A percentile compares a stretch with the other conserved stretches of the same genome.
Conservation (phyloP, 768 basidiomycete species). For the Tephrocybe sp. region DNA sequence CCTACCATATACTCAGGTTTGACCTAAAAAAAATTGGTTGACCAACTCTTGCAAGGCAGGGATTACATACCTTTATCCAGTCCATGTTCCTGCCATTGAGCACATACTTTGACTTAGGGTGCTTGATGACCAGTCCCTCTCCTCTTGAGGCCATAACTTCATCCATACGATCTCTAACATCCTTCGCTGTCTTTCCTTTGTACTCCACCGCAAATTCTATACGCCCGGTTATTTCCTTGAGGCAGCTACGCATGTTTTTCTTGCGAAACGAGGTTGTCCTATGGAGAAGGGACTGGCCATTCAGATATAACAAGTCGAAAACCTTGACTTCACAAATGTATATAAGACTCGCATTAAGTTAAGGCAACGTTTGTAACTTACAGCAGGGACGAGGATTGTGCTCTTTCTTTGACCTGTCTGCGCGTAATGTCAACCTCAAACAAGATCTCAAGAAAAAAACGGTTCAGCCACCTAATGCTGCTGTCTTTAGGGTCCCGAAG, state of each 20-base stretch:
- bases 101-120: conserved; percentile 75
- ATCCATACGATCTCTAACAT: conserved; percentile 80
- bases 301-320: conserved; percentile 91
- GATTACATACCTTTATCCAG: conserved; percentile 79
- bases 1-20: conserved; percentile 90
- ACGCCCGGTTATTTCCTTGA: conserved; percentile 72
- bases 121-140: conserved; percentile 93
- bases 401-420: conserved; percentile 72
- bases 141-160: conserved; percentile 82
- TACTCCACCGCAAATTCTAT: conserved; percentile 77
- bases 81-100: conserved; percentile 86
- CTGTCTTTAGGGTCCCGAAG: conserved; percentile 93
- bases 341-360: background rate
- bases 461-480: conserved; percentile 68
- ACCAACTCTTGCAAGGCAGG: background rate
- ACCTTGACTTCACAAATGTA: conserved; percentile 74
- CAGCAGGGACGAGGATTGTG: conserved; percentile 88
- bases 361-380: conserved; percentile 35
- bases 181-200: conserved; percentile 75
- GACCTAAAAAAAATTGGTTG: conserved; percentile 42
- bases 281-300: conserved; percentile 76
- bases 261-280: conserved; percentile 77
- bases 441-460: background rate
- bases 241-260: conserved; percentile 66
- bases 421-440: background rate